phyloP scores from a whole-genome alignment of 257 asterid species.

The Solanum appendiculatum region DNA sequence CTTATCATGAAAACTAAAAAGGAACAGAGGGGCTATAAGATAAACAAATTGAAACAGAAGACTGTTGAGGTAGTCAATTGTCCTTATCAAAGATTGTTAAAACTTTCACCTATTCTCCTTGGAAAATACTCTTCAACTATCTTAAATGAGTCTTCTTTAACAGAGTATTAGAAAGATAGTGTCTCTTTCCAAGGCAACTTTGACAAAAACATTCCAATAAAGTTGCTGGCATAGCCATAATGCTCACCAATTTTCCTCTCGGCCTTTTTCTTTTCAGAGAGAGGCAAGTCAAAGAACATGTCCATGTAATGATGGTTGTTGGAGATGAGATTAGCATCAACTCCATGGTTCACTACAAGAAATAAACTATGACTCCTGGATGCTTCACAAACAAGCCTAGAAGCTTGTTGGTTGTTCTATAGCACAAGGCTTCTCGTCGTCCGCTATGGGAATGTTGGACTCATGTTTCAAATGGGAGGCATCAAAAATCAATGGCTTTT shows the following conservation, averaged over 20 bases:
- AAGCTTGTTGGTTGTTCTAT: conserved; percentile 18
- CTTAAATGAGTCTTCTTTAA: not conserved
- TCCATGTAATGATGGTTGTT: not conserved
- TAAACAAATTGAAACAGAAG: not conserved
- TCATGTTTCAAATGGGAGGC: conserved; percentile 29
- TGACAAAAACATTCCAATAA: not conserved
- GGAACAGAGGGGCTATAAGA: too few species aligned
- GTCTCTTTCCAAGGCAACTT: not conserved
- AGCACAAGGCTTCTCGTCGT: not conserved
- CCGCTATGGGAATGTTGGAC: conserved; percentile 25
- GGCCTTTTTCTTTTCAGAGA: not conserved
- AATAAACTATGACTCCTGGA: conserved; percentile 70
- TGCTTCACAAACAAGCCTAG: conserved; percentile 49
- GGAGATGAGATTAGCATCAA: conserved; percentile 30
- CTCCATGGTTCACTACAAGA: conserved; percentile 60
- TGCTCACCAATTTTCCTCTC: not conserved
- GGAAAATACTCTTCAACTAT: not conserved
- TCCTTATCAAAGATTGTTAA: not conserved
- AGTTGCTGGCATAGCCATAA: not conserved
- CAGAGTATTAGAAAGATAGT: not conserved
- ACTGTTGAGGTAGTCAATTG: not conserved
- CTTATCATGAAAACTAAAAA: too few species aligned
- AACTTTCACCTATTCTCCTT: not conserved
- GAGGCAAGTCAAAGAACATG: not conserved
- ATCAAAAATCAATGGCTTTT: conserved; percentile 27